A percentile compares a stretch with the other conserved stretches of the same genome.
phyloP scores from a whole-genome alignment of 345 rosid species.

The Eutrema yunnanense region DNA sequence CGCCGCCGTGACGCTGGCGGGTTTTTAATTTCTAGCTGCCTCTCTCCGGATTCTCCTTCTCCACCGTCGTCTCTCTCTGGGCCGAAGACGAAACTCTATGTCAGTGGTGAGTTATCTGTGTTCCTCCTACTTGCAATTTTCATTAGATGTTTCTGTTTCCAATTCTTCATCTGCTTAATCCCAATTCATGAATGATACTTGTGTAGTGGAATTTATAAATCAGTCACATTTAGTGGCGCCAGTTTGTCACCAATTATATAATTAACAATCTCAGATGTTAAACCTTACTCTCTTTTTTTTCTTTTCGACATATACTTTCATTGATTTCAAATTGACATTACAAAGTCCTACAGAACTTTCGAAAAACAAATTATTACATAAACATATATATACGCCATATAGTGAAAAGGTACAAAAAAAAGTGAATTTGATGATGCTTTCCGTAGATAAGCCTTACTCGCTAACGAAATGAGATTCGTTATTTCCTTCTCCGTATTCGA shows the following conservation, averaged over 20 bases:
- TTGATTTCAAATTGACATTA: too few species aligned
- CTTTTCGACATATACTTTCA: too few species aligned
- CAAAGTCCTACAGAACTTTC: too few species aligned
- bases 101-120: slow-evolving; percentile 44
- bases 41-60: slow-evolving; percentile 26
- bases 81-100: slow-evolving; percentile 51
- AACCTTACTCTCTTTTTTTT: too few species aligned
- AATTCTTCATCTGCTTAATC: not conserved
- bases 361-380: too few species aligned
- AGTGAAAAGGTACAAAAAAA: too few species aligned
- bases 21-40: not conserved
- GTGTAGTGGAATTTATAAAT: not conserved
- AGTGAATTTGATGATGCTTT: too few species aligned
- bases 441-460: too few species aligned
- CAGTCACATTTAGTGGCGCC: not conserved
- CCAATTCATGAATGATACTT: not conserved
- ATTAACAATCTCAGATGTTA: not conserved
- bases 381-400: too few species aligned
- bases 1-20: not conserved
- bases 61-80: slow-evolving; percentile 20
- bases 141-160: not conserved
- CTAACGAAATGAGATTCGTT: too few species aligned
- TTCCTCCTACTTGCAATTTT: not conserved
- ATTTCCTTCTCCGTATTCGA: too few species aligned
- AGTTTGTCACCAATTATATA: not conserved